Evolutionary conservation across 305 asterid genomes (phyloP), one percentile per base, ranked within the genome.

Genomic region (Solanum chacoense): DNA sequence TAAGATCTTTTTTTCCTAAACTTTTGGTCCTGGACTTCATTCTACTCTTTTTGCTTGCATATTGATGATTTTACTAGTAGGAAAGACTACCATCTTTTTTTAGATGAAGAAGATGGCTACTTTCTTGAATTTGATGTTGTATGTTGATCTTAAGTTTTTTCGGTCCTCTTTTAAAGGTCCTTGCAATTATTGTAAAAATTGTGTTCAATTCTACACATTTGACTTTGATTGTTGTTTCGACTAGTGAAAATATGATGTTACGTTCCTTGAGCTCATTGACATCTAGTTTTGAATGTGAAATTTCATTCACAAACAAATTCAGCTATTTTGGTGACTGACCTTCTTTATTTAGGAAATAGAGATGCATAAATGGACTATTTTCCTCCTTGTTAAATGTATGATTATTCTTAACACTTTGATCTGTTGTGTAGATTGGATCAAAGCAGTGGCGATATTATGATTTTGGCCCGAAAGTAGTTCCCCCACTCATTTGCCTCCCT

Each of bases 371-470:
- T 14, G 71, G 71, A 28, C 28, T 28, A 9, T 80, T 42, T 8
- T 24, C 10, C 71, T 80, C 69, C 18, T 42, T 18, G 28, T 31
- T 29, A 63, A 67, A 65, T 78, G 65, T 35, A 67, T 11, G 42
- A 36, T 24, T 85, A 88, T 32, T 69, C 38, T 90, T 87, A 45
- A 9, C 28, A 32, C 31, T n/a, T 35, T 40, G 20, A 73, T 67
- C 89, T 85, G 84, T 92, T 31, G 69, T 91, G 90, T 86, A 97
- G 99, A 94, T 97, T 91, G 98, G 98, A 83, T 93, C 98, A 88
- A 97, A 94, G 94, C 98, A 96, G 90, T 97, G 99, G 99, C 93
- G 98, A 88, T 97, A 97, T 91, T 97, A 97, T 91, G 99, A 97
- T 92, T 97, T 95, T 92, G 99, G 99, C 85, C 98, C 99, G 3